phyloP scores from a whole-genome alignment of 2,329 filamentous ascomycete species.

The Cladobotryum mycophilum region DNA sequence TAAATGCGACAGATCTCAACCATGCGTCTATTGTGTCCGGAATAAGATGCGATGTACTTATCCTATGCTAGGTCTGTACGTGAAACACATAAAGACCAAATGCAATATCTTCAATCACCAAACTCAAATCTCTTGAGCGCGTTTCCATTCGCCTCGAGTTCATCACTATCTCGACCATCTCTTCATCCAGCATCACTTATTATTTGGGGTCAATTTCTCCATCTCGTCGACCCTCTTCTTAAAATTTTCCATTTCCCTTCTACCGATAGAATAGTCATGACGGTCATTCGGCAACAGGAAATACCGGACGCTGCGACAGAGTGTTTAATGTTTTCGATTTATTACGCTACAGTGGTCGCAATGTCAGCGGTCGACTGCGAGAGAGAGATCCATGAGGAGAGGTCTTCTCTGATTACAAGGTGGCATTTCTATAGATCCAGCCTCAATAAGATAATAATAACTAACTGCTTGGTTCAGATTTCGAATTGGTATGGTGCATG shows the following conservation, averaged over 20 bases:
- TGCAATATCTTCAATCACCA: neutral
- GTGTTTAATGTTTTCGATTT: constrained; percentile 13
- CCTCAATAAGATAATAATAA: no score
- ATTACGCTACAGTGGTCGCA: constrained; percentile 8
- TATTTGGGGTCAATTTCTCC: constrained; percentile 13
- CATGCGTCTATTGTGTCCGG: constrained; percentile 13
- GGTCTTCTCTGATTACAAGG: constrained; percentile 3
- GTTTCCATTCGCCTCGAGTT: no score
- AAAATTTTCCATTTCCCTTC: constrained; percentile 13
- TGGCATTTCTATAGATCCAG: neutral
- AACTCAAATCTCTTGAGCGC: neutral
- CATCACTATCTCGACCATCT: no score
- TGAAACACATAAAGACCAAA: no score
- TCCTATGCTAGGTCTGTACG: neutral
- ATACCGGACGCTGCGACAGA: constrained; percentile 7
- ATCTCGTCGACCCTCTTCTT: constrained; percentile 12
- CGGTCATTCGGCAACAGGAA: neutral
- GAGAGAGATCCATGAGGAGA: constrained; percentile 5
- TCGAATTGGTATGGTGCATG: neutral
- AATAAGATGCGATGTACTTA: constrained; percentile 11
- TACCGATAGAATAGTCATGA: constrained; percentile 5
- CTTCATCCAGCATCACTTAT: neutral
- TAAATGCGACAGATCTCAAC: constrained; percentile 12
- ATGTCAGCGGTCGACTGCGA: constrained; percentile 8
- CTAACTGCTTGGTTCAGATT: no score